Evolutionary conservation across 2,329 filamentous ascomycete genomes (phyloP).

Genomic region (Aspergillus puulaauensis): DNA sequence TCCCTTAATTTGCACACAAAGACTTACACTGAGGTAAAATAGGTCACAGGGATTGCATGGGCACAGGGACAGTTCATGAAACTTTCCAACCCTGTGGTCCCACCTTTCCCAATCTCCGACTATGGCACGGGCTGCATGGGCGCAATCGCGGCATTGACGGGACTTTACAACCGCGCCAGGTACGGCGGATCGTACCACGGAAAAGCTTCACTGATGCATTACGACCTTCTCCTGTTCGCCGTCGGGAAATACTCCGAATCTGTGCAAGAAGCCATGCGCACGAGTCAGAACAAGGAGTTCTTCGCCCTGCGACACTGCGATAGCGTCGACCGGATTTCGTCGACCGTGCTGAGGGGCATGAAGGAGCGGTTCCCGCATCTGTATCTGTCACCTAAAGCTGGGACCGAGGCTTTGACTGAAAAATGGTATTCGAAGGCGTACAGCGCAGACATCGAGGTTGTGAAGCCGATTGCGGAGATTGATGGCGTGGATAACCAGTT

Average conservation of each 20-base stretch:
- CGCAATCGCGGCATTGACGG: constrained; percentile 64
- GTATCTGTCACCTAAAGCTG: constrained; percentile 38
- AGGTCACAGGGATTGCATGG: constrained; percentile 45
- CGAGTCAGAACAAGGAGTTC: constrained; percentile 53
- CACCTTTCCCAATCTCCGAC: constrained; percentile 55
- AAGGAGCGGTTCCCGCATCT: constrained; percentile 53
- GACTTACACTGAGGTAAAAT: background rate
- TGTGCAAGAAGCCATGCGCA: constrained; percentile 54
- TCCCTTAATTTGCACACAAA: background rate
- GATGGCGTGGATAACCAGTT: constrained; percentile 13
- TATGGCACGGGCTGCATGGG: constrained; percentile 74
- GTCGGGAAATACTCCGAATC: constrained; percentile 57
- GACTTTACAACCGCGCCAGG: constrained; percentile 62
- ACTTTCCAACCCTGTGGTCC: constrained; percentile 39
- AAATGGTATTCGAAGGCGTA: constrained; percentile 12
- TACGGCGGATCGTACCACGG: constrained; percentile 67
- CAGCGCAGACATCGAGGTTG: constrained; percentile 10
- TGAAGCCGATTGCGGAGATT: constrained; percentile 10
- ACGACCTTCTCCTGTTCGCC: constrained; percentile 65
- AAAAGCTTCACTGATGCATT: constrained; percentile 64
- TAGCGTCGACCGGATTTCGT: constrained; percentile 65
- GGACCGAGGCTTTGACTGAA: constrained; percentile 46
- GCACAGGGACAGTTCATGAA: constrained; percentile 45
- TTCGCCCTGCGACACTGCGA: constrained; percentile 59
- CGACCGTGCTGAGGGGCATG: constrained; percentile 58